phyloP scores from a whole-genome alignment of 768 basidiomycete genomes.

The Termitomyces sp. region DNA sequence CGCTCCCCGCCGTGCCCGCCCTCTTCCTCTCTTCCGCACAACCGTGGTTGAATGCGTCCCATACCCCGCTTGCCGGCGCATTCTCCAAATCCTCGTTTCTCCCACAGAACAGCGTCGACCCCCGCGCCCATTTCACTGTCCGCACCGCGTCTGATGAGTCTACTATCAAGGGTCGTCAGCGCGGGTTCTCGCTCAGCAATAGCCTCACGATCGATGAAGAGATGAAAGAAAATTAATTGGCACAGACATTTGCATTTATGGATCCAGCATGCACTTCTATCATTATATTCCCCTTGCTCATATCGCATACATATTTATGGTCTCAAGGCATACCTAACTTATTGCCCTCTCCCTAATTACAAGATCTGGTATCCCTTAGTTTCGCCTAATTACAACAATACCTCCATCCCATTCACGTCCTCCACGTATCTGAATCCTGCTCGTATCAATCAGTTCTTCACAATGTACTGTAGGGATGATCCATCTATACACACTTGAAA shows the following conservation, averaged over 20 bases:
- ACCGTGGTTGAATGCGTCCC: slow-evolving; percentile 3
- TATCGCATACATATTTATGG: slow-evolving; percentile 7
- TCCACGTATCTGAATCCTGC: not conserved
- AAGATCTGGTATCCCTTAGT: slow-evolving; percentile 2
- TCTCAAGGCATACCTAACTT: not conserved
- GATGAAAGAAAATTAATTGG: slow-evolving; percentile 32
- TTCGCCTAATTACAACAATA: not conserved
- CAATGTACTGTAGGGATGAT: not conserved
- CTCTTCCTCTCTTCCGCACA: slow-evolving; percentile 12
- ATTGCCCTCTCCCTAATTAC: not conserved
- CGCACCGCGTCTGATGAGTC: slow-evolving; percentile 2
- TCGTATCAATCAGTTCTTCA: not conserved
- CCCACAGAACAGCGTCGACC: not conserved
- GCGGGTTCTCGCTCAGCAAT: slow-evolving; percentile 25
- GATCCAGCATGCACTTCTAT: not conserved
- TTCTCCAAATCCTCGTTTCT: not conserved
- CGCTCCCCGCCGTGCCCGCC: slow-evolving; percentile 31
- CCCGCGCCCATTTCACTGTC: not conserved
- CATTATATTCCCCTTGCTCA: not conserved
- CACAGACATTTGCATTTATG: not conserved
- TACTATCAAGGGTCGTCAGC: slow-evolving; percentile 19
- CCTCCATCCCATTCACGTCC: no score
- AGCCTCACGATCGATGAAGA: slow-evolving; percentile 32
- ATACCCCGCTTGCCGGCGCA: slow-evolving; percentile 5
- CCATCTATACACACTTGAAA: not conserved